These are phyloP conservation scores for Aechmea fasciata DNA, from an alignment of 176 grass and related monocot genomes.

Conservation along the genomic window DNA sequence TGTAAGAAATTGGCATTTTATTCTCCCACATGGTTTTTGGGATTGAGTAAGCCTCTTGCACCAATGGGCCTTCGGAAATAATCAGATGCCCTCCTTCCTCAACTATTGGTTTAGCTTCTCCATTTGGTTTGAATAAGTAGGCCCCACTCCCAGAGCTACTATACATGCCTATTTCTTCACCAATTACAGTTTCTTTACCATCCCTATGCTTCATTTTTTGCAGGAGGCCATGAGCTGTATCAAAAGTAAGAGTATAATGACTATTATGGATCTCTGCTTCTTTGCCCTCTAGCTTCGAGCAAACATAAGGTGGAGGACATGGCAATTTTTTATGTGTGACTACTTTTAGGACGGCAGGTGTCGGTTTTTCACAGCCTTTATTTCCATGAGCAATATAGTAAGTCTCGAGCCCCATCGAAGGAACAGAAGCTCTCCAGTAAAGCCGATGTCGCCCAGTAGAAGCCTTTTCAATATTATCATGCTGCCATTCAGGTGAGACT, in stretches of 20 bases:
- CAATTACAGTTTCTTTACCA: conserved; percentile 44
- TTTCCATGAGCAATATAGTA: conserved; percentile 55
- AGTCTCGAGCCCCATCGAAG: conserved; percentile 87
- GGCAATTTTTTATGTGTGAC: conserved; percentile 44
- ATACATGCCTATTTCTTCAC: conserved; percentile 94
- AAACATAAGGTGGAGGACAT: conserved; percentile 78
- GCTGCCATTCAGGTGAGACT: conserved; percentile 82
- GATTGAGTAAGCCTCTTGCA: conserved; percentile 78
- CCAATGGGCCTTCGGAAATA: conserved; percentile 72
- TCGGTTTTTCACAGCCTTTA: conserved; percentile 57
- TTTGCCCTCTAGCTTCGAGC: conserved; percentile 64
- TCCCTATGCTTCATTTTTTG: conserved; percentile 47
- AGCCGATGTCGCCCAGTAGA: conserved; percentile 64
- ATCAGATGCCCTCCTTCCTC: conserved; percentile 70
- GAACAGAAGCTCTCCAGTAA: conserved; percentile 90
- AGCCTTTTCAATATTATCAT: conserved; percentile 35
- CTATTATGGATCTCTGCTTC: conserved; percentile 56
- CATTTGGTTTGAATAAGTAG: conserved; percentile 90
- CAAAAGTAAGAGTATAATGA: conserved; percentile 69
- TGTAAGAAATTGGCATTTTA: conserved; percentile 59
- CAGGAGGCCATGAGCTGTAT: conserved; percentile 60
- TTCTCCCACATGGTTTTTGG: conserved; percentile 66
- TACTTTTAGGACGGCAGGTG: conserved; percentile 47
- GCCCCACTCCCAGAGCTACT: conserved; percentile 77
- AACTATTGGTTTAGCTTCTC: conserved; percentile 61